Base-by-base conservation (phyloP, 169 alveolate species). In the Cryptosporidium baileyi region DNA sequence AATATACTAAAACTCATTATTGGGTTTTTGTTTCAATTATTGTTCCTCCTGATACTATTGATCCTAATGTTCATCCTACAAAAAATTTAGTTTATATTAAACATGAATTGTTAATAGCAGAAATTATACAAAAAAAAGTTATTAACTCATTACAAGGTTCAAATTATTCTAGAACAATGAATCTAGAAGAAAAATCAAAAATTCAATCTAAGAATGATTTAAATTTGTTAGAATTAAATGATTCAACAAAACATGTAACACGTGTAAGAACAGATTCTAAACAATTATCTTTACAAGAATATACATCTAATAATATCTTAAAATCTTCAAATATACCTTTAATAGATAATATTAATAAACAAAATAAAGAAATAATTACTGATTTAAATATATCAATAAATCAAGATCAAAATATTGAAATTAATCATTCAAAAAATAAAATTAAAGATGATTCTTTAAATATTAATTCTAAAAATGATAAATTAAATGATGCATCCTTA, bases 21-120 rank as follows among this genome's bases (percentile, higher is more conserved):
- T 95, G 93, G 93, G 97, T 95, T 22, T 98, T 97, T 89, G 74
- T 98, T 49, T 91, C 98, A 19, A 63, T 97, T n/a, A 89, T 88
- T n/a, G 90, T 98, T 67, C 97, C 97, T 7, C 94, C 98, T 7
- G 94, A 91, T 26, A 52, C 91, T 24, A 89, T 98, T 22, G 99
- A 98, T 89, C 98, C 98, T 11, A 98, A 98, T 91, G 99, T 98
- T 0, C 99, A 97, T 80, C 99, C 99, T 11, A 96, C 99, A 38
- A 98, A 98, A 91, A 96, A 94, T 79, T 92, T 92, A 80, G 97
- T 97, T 36, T 41, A 74, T 30, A 40, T 74, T 36, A 74, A 34
- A 1, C 85, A 74, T 34, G 85, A 74, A 28, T 5, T 49, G 43
- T 36, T 74, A 9, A 74, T 74, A 8, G 19, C 85, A 2, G 74